Evolutionary conservation across 1,284 basidiomycete species (phyloP).

Genomic region (Lignosus rhinocerotis): DNA sequence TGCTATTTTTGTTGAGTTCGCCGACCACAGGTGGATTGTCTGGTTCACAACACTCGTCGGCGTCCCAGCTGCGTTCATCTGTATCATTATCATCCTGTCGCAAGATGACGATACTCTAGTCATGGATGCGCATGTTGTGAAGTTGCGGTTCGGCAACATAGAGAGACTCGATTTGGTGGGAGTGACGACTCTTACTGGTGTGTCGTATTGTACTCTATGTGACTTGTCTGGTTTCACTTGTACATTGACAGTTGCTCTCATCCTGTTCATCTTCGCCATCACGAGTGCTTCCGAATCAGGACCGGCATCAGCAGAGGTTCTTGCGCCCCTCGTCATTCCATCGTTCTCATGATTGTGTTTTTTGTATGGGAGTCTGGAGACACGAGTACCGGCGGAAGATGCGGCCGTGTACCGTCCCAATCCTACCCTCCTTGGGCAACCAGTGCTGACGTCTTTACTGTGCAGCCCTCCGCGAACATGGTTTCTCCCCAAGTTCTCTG

Average conservation of each 20-base stretch:
- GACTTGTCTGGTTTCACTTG: neutral
- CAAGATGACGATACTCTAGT: constrained; percentile 30
- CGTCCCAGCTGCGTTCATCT: constrained; percentile 32
- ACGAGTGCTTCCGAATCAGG: constrained; percentile 39
- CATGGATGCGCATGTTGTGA: neutral
- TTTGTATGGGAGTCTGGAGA: constrained; percentile 45
- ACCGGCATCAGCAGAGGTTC: constrained; percentile 38
- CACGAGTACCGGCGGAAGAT: constrained; percentile 30
- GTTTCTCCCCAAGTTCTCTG: constrained; percentile 29
- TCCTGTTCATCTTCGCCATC: constrained; percentile 45
- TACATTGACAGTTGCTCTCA: constrained; percentile 30
- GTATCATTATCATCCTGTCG: constrained; percentile 31
- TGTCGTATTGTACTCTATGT: constrained; percentile 25
- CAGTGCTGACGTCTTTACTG: no score
- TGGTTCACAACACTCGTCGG: constrained; percentile 37
- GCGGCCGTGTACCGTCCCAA: constrained; percentile 40
- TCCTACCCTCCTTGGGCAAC: no score
- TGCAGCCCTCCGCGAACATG: constrained; percentile 28
- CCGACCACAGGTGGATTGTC: constrained; percentile 38
- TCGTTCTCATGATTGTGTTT: constrained; percentile 36
- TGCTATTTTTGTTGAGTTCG: constrained; percentile 34
- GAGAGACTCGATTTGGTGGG: constrained; percentile 21
- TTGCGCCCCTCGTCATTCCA: constrained; percentile 37
- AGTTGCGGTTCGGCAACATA: constrained; percentile 10
- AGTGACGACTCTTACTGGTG: constrained; percentile 23